Base-by-base conservation (phyloP, 257 asterid genomes). In the Mentha longifolia region DNA sequence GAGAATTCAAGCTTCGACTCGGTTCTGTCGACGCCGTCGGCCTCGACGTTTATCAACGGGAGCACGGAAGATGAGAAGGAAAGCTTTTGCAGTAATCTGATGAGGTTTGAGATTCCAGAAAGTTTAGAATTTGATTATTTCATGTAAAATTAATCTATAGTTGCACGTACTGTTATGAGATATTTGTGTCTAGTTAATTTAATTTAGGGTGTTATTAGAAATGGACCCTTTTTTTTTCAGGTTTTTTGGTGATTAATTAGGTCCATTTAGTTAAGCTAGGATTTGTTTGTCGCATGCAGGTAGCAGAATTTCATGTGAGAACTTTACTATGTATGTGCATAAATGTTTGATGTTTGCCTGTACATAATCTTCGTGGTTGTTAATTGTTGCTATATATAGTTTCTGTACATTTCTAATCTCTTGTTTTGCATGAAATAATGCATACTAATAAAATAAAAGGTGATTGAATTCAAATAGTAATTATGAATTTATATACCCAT, bases 71-170 rank as follows among this genome's bases (percentile, higher is more conserved):
- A 76, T 33, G 84, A 80, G 78, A 78, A 63, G 72, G 76, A 83
- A 9, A 66, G 79, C 74, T 76, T 76, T 59, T 84, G 82, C 74
- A 83, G 82, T 64, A 22, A 74, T 39, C 42, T 79, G 9, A 74
- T 79, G 9, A 77, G 72, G 79, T 83, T 83, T 72, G 87, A 79
- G 60, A 81, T 81, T 41, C 85, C 86, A 11, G 83, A 75, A 79
- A 70, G 81, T 71, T 67, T 79, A 49, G 73, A 79, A 25, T 79
- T 79, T 5, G 83, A 68, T 63, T 78, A 74, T 65, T 79, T 79
- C 70, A 71, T 83, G 85, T 83, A 49, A 78, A 31, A 46, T 17
- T 9, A 33, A 0, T 9, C 14, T 46, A 14, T 6, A 9, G 3
- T 9, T 65, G 9, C 28, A 6, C 13, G 9, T 16, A 6, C 13